A percentile compares a stretch with the other conserved stretches of the same genome.
Conservation (phyloP, 2,329 filamentous ascomycete genomes). For the Sporothrix luriei region DNA sequence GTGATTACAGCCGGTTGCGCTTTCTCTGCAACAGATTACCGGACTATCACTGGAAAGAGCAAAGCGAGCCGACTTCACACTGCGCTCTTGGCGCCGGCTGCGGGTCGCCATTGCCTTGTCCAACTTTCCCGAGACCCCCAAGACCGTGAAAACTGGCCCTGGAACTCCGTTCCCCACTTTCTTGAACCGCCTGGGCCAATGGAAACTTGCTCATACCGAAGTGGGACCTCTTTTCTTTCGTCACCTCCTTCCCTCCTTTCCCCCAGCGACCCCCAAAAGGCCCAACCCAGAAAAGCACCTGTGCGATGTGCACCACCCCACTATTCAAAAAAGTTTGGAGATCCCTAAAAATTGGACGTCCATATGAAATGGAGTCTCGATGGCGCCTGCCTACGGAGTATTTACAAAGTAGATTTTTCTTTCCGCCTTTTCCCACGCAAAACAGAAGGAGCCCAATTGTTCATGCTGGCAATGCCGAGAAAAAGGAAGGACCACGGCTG, state of each 20-base stretch:
- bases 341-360: neutral
- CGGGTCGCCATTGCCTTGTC: conserved; percentile 9
- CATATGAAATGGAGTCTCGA: neutral
- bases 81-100: conserved; percentile 10
- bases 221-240: conserved; percentile 11
- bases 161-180: conserved; percentile 16
- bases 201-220: conserved; percentile 36
- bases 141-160: neutral
- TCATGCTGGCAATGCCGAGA: neutral
- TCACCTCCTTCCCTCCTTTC: neutral
- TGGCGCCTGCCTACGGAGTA: neutral
- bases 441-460: neutral
- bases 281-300: neutral
- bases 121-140: neutral
- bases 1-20: neutral
- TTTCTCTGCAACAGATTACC: neutral
- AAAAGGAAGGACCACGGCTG: neutral
- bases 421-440: conserved; percentile 6
- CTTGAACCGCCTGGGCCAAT: conserved; percentile 29
- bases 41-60: neutral
- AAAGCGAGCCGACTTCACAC: neutral
- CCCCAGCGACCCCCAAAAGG: neutral
- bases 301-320: conserved; percentile 20
- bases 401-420: neutral
- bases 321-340: conserved; percentile 12